phyloP scores from a whole-genome alignment of 1,139 yeast genomes.

The Debaryomycetaceae sp. region DNA sequence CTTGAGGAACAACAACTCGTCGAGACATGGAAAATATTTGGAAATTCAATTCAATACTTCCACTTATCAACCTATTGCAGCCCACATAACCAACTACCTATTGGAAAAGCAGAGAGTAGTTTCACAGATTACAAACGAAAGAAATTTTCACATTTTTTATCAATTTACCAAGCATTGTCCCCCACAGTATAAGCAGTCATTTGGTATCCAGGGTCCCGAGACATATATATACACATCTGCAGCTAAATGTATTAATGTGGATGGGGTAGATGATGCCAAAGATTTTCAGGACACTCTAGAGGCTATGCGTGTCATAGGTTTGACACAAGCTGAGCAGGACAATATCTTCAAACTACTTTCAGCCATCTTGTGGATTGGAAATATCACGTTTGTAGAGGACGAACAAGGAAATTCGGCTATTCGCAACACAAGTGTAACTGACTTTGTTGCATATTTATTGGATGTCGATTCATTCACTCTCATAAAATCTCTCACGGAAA shows the following conservation, averaged over 20 bases:
- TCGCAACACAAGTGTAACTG: slow-evolving; percentile 82
- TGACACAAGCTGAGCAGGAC: slow-evolving; percentile 80
- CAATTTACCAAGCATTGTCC: slow-evolving; percentile 93
- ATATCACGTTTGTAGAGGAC: slow-evolving; percentile 79
- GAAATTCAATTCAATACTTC: slow-evolving; percentile 82
- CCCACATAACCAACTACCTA: slow-evolving; percentile 91
- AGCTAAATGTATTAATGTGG: slow-evolving; percentile 81
- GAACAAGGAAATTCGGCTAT: slow-evolving; percentile 82
- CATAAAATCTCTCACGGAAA: slow-evolving; percentile 66
- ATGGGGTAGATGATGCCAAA: slow-evolving; percentile 75
- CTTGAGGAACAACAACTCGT: slow-evolving; percentile 89
- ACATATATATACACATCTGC: slow-evolving; percentile 86
- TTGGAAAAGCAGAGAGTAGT: slow-evolving; percentile 96
- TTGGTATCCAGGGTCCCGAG: slow-evolving; percentile 92
- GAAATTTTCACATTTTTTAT: slow-evolving; percentile 96
- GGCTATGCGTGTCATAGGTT: slow-evolving; percentile 88
- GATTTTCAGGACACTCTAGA: slow-evolving; percentile 78
- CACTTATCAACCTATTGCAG: slow-evolving; percentile 83
- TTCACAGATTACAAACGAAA: slow-evolving; percentile 84
- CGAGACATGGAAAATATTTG: slow-evolving; percentile 95
- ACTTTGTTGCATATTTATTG: slow-evolving; percentile 87
- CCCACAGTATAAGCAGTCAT: slow-evolving; percentile 74
- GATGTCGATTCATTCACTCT: slow-evolving; percentile 73
- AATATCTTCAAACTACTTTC: slow-evolving; percentile 83
- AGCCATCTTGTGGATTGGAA: slow-evolving; percentile 91